Base-by-base conservation (phyloP, 1,284 basidiomycete species). In the Cryptococcus depauperatus region DNA sequence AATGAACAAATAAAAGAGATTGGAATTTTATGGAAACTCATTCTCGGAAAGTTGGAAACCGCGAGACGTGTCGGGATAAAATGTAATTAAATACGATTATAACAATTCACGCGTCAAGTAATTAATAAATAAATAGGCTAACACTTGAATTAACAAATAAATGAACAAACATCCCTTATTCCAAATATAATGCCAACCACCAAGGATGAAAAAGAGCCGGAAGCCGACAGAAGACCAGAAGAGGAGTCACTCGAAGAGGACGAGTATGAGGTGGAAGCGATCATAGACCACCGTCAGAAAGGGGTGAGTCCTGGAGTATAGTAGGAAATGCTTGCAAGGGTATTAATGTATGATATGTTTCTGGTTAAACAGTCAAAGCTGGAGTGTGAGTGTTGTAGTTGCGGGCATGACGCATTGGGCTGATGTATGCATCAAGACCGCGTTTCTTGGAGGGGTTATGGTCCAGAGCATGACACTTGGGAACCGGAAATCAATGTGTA, bases 381-480 rank as follows among this genome's bases (percentile, higher is more conserved):
- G 28, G 48, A 50, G 34, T 50, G 48, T 50, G 21, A 40, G 48
- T 33, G 18, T 16, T 25, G n/a, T 9, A 5, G 16, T 29, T 19
- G 16, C 21, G 5, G 26, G 5, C n/a, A 28, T 3, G n/a, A n/a
- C n/a, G n/a, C n/a, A 28, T 35, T 21, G 14, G 25, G 34, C 14
- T 32, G 16, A 23, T 33, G 9, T 33, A 19, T 14, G 16, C 7
- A n/a, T 23, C 5, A 38, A 69, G 67, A 66, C 44, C 59, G 66
- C n/a, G 67, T 71, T 7, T 52, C 63, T 3, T 71, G 69, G 69
- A 69, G 66, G 44, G 66, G 66, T 1, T 71, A 71, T 43, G 67
- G 65, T 23, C 56, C 66, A 1, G 67, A 66, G 46, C 63, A 68
- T 51, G 65, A 69, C 49, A 66, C 67, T 7, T 71, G 68, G 68